Conservation (phyloP, 202 grass and related monocot genomes). For the Eragrostis tef region DNA sequence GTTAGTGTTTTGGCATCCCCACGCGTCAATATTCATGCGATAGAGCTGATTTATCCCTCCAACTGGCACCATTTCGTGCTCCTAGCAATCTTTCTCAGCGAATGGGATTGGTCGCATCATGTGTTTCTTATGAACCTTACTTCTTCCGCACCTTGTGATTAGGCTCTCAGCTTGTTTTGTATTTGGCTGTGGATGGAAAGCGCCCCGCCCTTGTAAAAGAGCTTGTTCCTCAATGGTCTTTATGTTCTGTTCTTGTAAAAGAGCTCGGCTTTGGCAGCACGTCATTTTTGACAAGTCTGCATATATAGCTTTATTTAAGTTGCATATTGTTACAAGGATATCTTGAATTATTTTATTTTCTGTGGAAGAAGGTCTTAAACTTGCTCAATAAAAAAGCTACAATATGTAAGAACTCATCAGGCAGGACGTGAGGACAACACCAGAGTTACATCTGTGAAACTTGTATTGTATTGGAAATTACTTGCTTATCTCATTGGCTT, state of each 20-base stretch:
- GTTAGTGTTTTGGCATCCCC: background rate
- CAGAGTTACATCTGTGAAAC: background rate
- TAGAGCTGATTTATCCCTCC: background rate
- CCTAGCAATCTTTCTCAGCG: background rate
- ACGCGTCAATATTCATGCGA: background rate
- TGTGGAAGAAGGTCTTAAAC: background rate
- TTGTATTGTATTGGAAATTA: background rate
- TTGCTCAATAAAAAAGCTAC: background rate
- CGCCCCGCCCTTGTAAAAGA: background rate
- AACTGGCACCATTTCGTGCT: background rate
- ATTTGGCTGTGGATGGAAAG: background rate
- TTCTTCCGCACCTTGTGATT: background rate
- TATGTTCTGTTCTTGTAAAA: constrained; percentile 9
- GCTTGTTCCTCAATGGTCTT: background rate
- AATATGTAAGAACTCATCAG: background rate
- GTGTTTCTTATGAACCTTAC: background rate
- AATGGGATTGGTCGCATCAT: constrained; percentile 1
- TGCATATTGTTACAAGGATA: background rate
- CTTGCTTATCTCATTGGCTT: constrained; percentile 40
- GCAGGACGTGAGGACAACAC: constrained; percentile 1
- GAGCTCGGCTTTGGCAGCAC: background rate
- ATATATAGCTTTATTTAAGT: background rate
- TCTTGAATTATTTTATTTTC: background rate
- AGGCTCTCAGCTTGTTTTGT: background rate
- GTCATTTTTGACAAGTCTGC: background rate